Base-by-base conservation (phyloP, 805 yeast genomes). In the Myxozyma neglecta region DNA sequence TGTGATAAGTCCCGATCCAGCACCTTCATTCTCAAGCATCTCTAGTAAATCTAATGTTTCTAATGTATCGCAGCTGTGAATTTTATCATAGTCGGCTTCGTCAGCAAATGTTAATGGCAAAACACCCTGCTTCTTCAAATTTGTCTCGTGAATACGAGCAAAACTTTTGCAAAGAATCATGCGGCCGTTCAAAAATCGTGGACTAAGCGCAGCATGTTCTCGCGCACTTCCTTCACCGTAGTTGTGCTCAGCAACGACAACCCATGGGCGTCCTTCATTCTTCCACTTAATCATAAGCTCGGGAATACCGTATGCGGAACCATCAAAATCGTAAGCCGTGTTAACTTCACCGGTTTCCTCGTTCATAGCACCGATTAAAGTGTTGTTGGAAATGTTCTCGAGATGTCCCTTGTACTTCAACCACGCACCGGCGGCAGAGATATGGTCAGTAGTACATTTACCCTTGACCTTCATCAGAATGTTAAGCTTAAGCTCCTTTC, bases 371-470 rank as follows among this genome's bases (percentile, higher is more conserved):
- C 99, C 99, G 83, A 93, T 93, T 97, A 93, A 92, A 83, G 94
- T 93, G 85, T 94, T 93, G 86, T 93, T 91, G 70, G 97, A 91
- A 76, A 93, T 94, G 87, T 93, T 93, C 83, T 91, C 93, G 82
- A 93, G 85, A 83, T 93, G 99, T 81, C 99, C 99, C 85, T 97
- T 90, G 93, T 93, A 93, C 83, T 93, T 93, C 85, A 93, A 89
- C 99, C 99, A 93, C 76, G 98, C 97, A 81, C 99, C 99, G 76
- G 99, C 99, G 96, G 90, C 92, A 74, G 98, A 93, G 74, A 93
- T 93, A 82, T 93, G 99, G 83, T 93, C 99, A 72, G 99, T 93
- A 73, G 99, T 93, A 78, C 97, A 92, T 85, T 93, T 93, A 82
- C 97, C 98, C 67, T 87, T 82, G 70, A 97, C 89, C 83, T 94